Percentiles rank a stretch among this genome's conserved stretches.
These are phyloP conservation scores for Colletotrichum paranaense DNA, from an alignment of 2,329 filamentous ascomycete genomes.

Conservation along the genomic window DNA sequence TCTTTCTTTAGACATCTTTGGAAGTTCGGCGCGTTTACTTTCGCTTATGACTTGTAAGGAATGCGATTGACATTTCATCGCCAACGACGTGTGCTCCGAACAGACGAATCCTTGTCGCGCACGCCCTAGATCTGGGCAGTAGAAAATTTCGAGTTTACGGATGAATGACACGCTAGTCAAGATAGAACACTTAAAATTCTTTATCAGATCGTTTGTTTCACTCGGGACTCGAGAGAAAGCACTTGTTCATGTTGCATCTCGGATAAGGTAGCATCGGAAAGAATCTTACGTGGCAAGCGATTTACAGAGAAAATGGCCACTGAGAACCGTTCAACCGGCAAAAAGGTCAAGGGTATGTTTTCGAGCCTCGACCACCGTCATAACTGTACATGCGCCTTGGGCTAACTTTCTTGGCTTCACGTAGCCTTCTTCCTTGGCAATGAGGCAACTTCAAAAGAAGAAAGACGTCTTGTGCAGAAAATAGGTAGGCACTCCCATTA, in stretches of 20 bases:
- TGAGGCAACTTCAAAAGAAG: slow-evolving; percentile 37
- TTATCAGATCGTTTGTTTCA: not conserved
- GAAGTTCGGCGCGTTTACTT: not conserved
- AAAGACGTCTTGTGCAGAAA: slow-evolving; percentile 44
- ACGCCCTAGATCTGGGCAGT: not conserved
- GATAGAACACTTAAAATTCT: not conserved
- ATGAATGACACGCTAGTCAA: not conserved
- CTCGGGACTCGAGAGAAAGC: not conserved
- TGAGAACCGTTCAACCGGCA: not conserved
- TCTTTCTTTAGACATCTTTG: not conserved
- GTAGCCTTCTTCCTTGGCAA: slow-evolving; percentile 36
- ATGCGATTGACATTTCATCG: not conserved
- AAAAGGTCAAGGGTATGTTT: slow-evolving; percentile 15
- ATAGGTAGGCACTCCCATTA: slow-evolving; percentile 36
- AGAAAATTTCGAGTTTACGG: not conserved
- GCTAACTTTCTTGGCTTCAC: not conserved
- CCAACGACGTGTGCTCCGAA: not conserved
- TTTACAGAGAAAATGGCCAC: not conserved
- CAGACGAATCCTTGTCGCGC: not conserved
- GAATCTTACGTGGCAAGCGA: not conserved
- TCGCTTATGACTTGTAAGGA: not conserved
- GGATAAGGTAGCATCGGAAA: not conserved
- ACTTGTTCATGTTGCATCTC: not conserved
- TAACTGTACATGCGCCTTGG: no score
- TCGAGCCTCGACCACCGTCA: not conserved